Base-by-base conservation (phyloP, 106 monocot species). In the Acanthochlamys bracteata region DNA sequence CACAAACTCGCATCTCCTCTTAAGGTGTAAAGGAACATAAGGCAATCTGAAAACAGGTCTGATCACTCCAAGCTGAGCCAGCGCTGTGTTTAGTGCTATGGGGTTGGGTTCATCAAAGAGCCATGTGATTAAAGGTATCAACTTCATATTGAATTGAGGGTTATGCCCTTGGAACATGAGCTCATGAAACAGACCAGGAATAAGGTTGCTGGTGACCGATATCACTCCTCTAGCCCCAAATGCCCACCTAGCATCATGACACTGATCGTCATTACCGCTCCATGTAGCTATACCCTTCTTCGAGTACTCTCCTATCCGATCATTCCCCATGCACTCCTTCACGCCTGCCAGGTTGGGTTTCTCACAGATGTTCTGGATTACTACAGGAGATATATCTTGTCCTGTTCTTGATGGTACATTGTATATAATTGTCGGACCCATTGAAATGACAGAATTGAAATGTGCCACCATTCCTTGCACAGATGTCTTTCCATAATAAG, bases 401-500 rank as follows among this genome's bases (percentile, higher is more conserved):
- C 89, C 89, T 22, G 86, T 95, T 55, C 94, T 76, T 0, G 79
- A 72, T 4, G 94, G 94, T 22, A 95, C 94, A 57, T 90, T 95
- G 70, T 89, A 95, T 7, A 90, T 86, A 71, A 89, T 89, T 4
- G 82, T 95, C 4, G 94, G 94, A 2, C 89, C 94, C 84, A 90
- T 95, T 12, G 83, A 76, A 56, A 95, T 74, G 7, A 95, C 82
- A 16, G 82, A 56, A 33, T 79, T 75, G 64, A 95, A 95, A 74
- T 95, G 90, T 12, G 73, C 71, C 19, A 86, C 53, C 42, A 90
- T 41, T 20, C 94, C 94, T 58, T 82, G 67, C 27, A 86, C 10
- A 0, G 94, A 95, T 53, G 94, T 95, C 74, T 95, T 95, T 14
- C 89, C 94, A 64, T 90, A 95, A 40, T 87, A 95, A 39, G 94